Evolutionary conservation across 75 land plant genomes (phyloP), one percentile per base, ranked within the genome.

Genomic region (Ceratopteris richardii): DNA sequence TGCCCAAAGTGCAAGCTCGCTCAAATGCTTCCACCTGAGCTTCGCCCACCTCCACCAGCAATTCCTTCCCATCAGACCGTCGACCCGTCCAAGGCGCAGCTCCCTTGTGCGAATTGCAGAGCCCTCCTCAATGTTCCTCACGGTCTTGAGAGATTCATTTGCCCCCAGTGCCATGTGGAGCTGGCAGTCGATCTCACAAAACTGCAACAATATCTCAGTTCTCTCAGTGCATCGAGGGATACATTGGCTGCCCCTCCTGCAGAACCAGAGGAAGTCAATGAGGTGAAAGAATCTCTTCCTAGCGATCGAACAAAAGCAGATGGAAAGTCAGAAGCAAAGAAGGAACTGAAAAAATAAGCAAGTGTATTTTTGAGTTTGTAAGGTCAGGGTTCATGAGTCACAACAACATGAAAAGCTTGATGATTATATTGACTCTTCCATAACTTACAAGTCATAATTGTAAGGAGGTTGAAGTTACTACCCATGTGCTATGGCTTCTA

Each of bases 41-140:
- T 61, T 21, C 57, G 50, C 3, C 26, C 10, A 14, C 65, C 30
- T 1, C 36, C 57, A 51, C 36, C 65, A 29, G 13, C 68, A 31
- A 0, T 62, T 30, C 0, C 64, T 29, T 7, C 41, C 22, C 70
- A 82, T 0, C 86, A 81, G 58, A 87, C 84, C 22, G 67, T 85
- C 54, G 95, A 88, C 59, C 86, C 84, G 16, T 67, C 98, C n/a
- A 88, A 93, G 73, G 71, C 84, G 16, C 98, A 88, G 87, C 80
- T 93, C 1, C 95, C 90, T 1, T 93, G 98, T 59, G 87, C 81
- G 10, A 60, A 80, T 54, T 93, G 98, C 61, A 79, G 84, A 57
- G 82, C 90, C 16, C 61, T 93, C 4, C 85, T 93, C 21, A 93
- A 88, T 56, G 95, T 93, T 0, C 98, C 98, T 1, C 90, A 86